phyloP scores from a whole-genome alignment of 805 yeast species.

The Lipomyces mesembrius region DNA sequence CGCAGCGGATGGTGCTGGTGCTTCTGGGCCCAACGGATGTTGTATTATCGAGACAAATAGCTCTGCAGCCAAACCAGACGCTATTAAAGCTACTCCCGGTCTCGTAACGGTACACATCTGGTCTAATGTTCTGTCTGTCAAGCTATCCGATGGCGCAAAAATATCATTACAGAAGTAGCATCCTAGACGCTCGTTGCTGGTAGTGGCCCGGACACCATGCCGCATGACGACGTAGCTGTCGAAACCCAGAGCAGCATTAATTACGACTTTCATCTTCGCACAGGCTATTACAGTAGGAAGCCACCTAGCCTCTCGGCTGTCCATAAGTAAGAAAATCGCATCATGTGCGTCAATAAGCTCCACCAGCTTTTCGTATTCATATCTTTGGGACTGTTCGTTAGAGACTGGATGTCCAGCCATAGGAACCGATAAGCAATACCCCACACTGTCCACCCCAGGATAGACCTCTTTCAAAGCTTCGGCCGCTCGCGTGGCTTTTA shows the following conservation, averaged over 20 bases:
- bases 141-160: conserved; percentile 87
- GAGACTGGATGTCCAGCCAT: conserved; percentile 93
- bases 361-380: conserved; percentile 59
- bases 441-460: conserved; percentile 66
- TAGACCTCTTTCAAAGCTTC: conserved; percentile 69
- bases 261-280: conserved; percentile 69
- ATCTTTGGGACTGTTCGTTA: conserved; percentile 55
- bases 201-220: conserved; percentile 62
- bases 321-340: conserved; percentile 80
- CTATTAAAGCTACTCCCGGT: conserved; percentile 91
- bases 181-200: conserved; percentile 58
- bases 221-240: conserved; percentile 93
- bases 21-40: conserved; percentile 57
- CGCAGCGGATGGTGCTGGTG: conserved; percentile 44
- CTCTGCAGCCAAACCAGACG: conserved; percentile 86
- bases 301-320: conserved; percentile 96
- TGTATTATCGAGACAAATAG: conserved; percentile 75
- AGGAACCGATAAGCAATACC: conserved; percentile 76
- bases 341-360: conserved; percentile 70
- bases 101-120: conserved; percentile 99
- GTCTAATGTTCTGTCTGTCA: conserved; percentile 86
- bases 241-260: conserved; percentile 94
- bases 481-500: conserved; percentile 84
- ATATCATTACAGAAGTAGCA: conserved; percentile 97
- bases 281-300: conserved; percentile 86